These are phyloP conservation scores for Fusarium mundagurra DNA, from an alignment of 2,329 filamentous ascomycete genomes.

Conservation along the genomic window DNA sequence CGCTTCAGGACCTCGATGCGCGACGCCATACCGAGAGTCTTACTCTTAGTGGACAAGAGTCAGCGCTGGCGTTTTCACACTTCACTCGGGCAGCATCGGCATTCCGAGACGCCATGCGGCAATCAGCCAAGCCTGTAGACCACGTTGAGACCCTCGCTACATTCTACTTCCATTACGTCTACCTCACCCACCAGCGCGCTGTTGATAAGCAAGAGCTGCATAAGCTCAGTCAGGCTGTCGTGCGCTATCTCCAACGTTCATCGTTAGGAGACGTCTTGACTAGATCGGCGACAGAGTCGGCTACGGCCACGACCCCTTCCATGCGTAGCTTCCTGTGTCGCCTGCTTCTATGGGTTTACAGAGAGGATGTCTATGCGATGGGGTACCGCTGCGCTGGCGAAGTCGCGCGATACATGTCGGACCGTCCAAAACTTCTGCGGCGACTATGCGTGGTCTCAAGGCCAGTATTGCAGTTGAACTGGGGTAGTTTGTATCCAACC, in stretches of 20 bases:
- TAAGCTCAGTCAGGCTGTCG: neutral
- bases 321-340: neutral
- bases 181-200: neutral
- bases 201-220: neutral
- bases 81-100: neutral
- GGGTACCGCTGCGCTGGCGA: neutral
- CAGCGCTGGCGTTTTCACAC: neutral
- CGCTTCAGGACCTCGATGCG: neutral
- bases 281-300: rapidly evolving
- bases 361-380: neutral
- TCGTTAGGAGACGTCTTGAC: neutral
- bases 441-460: neutral
- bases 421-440: neutral
- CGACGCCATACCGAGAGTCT: neutral
- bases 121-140: neutral
- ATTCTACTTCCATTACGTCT: neutral
- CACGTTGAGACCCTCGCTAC: neutral
- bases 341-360: neutral
- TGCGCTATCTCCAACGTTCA: neutral
- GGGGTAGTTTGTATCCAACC: neutral
- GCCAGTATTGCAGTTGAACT: neutral
- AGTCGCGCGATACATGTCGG: neutral
- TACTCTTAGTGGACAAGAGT: neutral
- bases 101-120: neutral
- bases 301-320: rapidly evolving